These are phyloP conservation scores for Diaporthe australafricana DNA, from an alignment of 2,329 filamentous ascomycete species.

Conservation along the genomic window DNA sequence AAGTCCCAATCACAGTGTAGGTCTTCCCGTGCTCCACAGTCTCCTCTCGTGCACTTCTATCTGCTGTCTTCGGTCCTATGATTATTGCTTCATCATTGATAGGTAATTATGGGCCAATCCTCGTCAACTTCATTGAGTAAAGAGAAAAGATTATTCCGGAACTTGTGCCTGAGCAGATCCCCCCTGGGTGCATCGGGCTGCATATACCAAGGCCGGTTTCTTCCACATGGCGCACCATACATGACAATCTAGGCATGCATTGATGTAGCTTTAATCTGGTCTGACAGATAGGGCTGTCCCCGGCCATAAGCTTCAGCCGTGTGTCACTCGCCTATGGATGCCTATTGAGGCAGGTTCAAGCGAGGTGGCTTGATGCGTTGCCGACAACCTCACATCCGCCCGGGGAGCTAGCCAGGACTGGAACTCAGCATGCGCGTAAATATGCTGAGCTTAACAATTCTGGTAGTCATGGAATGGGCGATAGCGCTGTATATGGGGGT, in stretches of 20 bases:
- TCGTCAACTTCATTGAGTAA: background rate
- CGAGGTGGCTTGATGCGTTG: constrained; percentile 6
- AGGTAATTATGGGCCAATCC: background rate
- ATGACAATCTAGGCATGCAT: background rate
- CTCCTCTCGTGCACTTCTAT: background rate
- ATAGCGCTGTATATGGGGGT: constrained; percentile 13
- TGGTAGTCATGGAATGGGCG: constrained; percentile 19
- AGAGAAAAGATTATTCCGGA: background rate
- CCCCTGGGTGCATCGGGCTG: background rate
- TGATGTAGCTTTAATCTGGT: background rate
- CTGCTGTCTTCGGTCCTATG: background rate
- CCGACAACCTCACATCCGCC: constrained; percentile 14
- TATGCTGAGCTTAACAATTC: constrained; percentile 13
- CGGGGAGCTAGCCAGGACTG: constrained; percentile 3
- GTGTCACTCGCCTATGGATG: constrained; percentile 6
- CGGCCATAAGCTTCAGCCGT: background rate
- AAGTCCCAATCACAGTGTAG: background rate
- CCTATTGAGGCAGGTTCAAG: constrained; percentile 18
- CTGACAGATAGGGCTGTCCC: constrained; percentile 17
- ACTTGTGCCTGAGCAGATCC: background rate
- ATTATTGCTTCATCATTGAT: no score
- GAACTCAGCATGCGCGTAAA: background rate
- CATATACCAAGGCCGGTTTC: background rate
- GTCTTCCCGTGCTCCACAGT: background rate
- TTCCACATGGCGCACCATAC: background rate